A percentile compares a stretch with the other conserved stretches of the same genome.
phyloP scores from a whole-genome alignment of 441 rosid species.

The Adansonia gregorii region DNA sequence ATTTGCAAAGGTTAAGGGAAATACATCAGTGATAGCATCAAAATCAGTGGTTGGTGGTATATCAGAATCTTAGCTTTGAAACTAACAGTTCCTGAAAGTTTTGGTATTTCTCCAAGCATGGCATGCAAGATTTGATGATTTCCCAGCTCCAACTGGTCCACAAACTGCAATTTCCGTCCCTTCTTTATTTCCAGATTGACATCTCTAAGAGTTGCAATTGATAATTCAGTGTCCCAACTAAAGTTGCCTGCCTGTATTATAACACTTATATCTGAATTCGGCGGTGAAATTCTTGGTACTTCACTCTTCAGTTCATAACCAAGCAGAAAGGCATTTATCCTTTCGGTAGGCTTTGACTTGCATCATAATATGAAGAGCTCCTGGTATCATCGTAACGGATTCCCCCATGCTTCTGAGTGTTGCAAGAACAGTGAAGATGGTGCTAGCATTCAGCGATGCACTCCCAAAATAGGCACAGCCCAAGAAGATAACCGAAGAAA shows the following conservation, averaged over 20 bases:
- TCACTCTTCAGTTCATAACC: conserved; percentile 67
- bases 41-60: conserved; percentile 11
- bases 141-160: conserved; percentile 89
- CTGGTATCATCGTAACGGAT: conserved; percentile 82
- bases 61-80: conserved; percentile 30
- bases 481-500: conserved; percentile 71
- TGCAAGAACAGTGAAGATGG: conserved; percentile 84
- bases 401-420: conserved; percentile 69
- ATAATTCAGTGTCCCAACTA: conserved; percentile 70
- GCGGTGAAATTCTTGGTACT: conserved; percentile 30
- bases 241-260: conserved; percentile 61
- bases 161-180: conserved; percentile 76
- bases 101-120: conserved; percentile 80
- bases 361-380: conserved; percentile 72
- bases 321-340: conserved; percentile 65
- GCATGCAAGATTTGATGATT: conserved; percentile 77
- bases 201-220: conserved; percentile 45
- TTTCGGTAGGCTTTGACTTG: conserved; percentile 72
- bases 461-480: conserved; percentile 66
- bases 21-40: background rate
- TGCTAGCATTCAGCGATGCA: conserved; percentile 72
- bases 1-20: conserved; percentile 17
- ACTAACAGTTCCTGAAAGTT: conserved; percentile 77
- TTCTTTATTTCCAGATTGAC: conserved; percentile 48
- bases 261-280: conserved; percentile 43